Conservation (phyloP, 306 rosid genomes). For the Hippophae tibetana region DNA sequence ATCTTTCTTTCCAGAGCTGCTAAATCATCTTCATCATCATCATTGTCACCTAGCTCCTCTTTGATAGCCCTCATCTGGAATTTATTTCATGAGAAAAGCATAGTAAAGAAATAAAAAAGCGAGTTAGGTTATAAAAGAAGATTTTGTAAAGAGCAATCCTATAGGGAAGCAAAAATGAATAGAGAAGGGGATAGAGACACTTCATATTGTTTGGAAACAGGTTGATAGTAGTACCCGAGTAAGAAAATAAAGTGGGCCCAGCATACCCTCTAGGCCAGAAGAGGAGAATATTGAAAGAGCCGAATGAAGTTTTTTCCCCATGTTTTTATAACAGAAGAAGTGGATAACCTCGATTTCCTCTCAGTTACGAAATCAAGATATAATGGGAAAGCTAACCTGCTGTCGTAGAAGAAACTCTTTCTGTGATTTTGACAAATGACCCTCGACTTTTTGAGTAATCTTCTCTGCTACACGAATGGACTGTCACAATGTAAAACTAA, state of each 20-base stretch:
- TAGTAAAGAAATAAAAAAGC: background rate
- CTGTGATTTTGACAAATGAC: slow-evolving; percentile 94
- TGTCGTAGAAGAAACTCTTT: slow-evolving; percentile 95
- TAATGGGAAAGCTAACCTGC: slow-evolving; percentile 55
- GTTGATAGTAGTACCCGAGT: no score
- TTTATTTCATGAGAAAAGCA: slow-evolving; percentile 19
- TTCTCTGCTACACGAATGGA: slow-evolving; percentile 98
- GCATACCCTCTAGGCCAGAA: no score
- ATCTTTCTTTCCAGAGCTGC: slow-evolving; percentile 85
- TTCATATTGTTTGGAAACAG: no score
- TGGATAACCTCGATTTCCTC: slow-evolving; percentile 8
- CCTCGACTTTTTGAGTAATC: slow-evolving; percentile 97
- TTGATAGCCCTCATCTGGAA: slow-evolving; percentile 95
- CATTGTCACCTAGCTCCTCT: slow-evolving; percentile 98
- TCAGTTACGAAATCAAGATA: slow-evolving; percentile 3
- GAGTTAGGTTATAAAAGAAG: no score
- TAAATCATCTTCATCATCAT: slow-evolving; percentile 92
- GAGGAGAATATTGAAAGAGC: no score
- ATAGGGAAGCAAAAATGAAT: no score
- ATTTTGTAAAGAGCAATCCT: no score
- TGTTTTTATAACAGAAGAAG: background rate
- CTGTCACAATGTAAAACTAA: slow-evolving; percentile 40
- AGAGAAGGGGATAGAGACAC: no score
- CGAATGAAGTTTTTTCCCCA: background rate
- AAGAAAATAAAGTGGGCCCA: no score